Base-by-base conservation (phyloP, 805 yeast genomes). In the Yarrowia deformans region DNA sequence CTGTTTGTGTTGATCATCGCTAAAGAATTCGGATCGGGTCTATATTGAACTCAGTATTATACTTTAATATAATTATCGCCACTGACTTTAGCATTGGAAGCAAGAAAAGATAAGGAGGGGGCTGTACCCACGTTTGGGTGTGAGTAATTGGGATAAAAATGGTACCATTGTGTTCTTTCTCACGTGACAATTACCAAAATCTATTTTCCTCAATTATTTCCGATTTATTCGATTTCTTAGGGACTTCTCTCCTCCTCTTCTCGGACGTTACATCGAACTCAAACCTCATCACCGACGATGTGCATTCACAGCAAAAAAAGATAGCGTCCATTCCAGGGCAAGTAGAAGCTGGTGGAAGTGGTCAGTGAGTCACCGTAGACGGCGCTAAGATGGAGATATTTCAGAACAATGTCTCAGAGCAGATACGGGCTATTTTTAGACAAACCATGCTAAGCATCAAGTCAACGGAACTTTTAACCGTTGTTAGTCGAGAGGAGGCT, bases 251-350 rank as follows among this genome's bases (percentile, higher is more conserved):
- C 2, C 8, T 32, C 19, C 16, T 29, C 3, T 5, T 37, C 10
- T 29, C 46, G 5, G 10, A n/a, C 12, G 9, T n/a, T 49, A 32
- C 56, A 32, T 14, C 39, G 9, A 32, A 49, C 39, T 10, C 55
- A 14, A 49, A 32, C 4, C 32, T 46, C 50, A 4, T 42, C 42
- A 34, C 56, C 56, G 56, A 52, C 56, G 56, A 37, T 54, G 43
- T 52, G 43, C 43, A 54, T 54, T 19, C 9, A 32, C 1, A 19
- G 58, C 58, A 54, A 54, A 54, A 54, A 54, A 54, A 54, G 58
- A 54, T 54, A 52, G 56, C 40, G 10, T 19, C 2, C 50, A 46
- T 48, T 48, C 52, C 52, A 48, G 52, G 52, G 52, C 35, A 48
- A 29, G 18, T 29, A 7, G n/a, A 14, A 14, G 52, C n/a, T 14